Conservation (phyloP, 495 filamentous ascomycete genomes). For the Pseudotulostoma volvatum region DNA sequence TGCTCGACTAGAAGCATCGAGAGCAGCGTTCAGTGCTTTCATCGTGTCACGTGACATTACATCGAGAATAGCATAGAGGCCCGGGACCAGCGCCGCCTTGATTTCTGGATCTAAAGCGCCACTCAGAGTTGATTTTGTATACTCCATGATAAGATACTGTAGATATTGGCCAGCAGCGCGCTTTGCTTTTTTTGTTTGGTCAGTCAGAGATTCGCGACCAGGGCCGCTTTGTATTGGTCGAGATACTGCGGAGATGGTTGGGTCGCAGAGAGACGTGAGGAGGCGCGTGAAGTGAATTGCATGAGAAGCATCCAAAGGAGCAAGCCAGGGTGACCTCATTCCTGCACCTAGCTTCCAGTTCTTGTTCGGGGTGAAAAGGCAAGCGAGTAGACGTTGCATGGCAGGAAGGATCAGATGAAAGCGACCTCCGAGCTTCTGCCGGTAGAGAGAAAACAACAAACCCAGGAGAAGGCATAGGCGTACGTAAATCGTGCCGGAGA, state of each 20-base stretch:
- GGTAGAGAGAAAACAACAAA: constrained; percentile 39
- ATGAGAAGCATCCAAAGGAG: constrained; percentile 29
- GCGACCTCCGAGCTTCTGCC: constrained; percentile 49
- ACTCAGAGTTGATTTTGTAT: constrained; percentile 48
- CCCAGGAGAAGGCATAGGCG: constrained; percentile 43
- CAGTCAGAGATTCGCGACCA: constrained; percentile 40
- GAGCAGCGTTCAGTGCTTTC: constrained; percentile 46
- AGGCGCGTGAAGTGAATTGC: constrained; percentile 52
- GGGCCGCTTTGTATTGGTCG: constrained; percentile 21
- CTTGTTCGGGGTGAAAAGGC: constrained; percentile 41
- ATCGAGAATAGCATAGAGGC: constrained; percentile 54
- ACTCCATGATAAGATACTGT: constrained; percentile 54
- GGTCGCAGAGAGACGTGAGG: constrained; percentile 62
- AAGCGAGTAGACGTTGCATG: constrained; percentile 45
- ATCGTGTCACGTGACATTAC: constrained; percentile 48
- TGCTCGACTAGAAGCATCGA: constrained; percentile 51
- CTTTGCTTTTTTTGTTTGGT: constrained; percentile 60
- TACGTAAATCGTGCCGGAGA: constrained; percentile 39
- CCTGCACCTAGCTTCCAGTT: constrained; percentile 16
- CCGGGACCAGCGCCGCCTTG: constrained; percentile 51
- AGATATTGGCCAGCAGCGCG: constrained; percentile 60
- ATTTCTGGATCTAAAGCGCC: constrained; percentile 39
- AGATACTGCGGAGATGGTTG: constrained; percentile 54
- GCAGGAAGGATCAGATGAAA: constrained; percentile 52
- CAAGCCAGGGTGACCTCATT: constrained; percentile 30